Evolutionary conservation across 192 early-diverging fungal species (phyloP).

Genomic region (Podila horticola): DNA sequence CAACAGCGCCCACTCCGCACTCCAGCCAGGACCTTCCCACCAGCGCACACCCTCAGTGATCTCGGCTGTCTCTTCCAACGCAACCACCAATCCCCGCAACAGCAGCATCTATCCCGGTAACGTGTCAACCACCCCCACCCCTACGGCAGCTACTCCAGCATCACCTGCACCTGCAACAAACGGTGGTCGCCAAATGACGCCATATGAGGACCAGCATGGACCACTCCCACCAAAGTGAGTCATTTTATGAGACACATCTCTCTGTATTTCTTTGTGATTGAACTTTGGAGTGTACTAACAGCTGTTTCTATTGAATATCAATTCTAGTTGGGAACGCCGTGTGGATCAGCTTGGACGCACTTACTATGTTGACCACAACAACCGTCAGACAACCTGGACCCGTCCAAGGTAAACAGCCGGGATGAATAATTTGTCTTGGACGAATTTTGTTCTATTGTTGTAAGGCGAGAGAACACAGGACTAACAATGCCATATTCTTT

Average conservation of each 20-base stretch:
- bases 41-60: constrained; percentile 25
- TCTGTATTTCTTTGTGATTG: neutral
- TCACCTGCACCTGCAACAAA: constrained; percentile 25
- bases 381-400: constrained; percentile 92
- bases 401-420: constrained; percentile 45
- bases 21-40: constrained; percentile 41
- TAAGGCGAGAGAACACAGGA: neutral
- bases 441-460: neutral
- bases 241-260: too few relatives aligned
- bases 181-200: constrained; percentile 24
- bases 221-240: constrained; percentile 56
- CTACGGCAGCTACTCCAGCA: constrained; percentile 10
- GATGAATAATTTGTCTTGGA: neutral
- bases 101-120: neutral
- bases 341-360: constrained; percentile 91
- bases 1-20: neutral
- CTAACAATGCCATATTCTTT: neutral
- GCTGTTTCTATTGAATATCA: too few relatives aligned
- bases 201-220: constrained; percentile 67
- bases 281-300: too few relatives aligned
- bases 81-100: constrained; percentile 16
- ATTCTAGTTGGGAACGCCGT: constrained; percentile 90
- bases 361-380: constrained; percentile 98
- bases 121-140: constrained; percentile 14
- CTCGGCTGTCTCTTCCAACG: constrained; percentile 17